These are phyloP conservation scores for Alloteropsis angusta DNA, from an alignment of 202 grass and related monocot species.

Conservation along the genomic window DNA sequence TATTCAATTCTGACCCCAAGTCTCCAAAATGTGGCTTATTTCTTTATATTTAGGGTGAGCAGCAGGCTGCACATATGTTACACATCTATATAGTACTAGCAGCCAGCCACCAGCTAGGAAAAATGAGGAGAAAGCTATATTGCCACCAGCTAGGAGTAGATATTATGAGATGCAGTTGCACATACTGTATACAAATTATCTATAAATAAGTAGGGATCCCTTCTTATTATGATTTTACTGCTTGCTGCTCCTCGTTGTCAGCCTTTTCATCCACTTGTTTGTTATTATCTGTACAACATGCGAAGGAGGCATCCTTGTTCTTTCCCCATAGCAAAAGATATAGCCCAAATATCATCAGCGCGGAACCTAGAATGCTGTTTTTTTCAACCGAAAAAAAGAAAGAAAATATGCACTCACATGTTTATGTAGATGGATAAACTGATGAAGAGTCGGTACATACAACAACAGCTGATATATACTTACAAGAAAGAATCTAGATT, in stretches of 20 bases:
- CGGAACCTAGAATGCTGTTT: constrained; percentile 41
- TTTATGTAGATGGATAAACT: not conserved
- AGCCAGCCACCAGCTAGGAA: not conserved
- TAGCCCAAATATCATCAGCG: constrained; percentile 45
- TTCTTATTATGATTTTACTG: not conserved
- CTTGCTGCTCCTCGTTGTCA: not conserved
- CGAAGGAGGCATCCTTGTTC: constrained; percentile 20
- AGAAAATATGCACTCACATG: not conserved
- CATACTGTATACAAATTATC: not conserved
- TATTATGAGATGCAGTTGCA: not conserved
- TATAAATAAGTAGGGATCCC: not conserved
- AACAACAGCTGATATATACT: not conserved
- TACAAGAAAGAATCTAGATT: not conserved
- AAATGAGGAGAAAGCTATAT: not conserved
- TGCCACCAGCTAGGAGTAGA: not conserved
- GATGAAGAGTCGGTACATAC: not conserved
- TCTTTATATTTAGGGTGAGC: not conserved
- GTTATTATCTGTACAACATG: not conserved
- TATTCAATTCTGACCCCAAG: not conserved
- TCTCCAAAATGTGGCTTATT: not conserved
- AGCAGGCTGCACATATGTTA: not conserved
- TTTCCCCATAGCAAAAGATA: constrained; percentile 66
- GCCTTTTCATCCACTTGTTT: constrained; percentile 16
- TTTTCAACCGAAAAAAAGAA: not conserved
- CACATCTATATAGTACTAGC: not conserved